These are phyloP conservation scores for Boletus nobilissimus DNA, from an alignment of 1,284 basidiomycete species.

Conservation along the genomic window DNA sequence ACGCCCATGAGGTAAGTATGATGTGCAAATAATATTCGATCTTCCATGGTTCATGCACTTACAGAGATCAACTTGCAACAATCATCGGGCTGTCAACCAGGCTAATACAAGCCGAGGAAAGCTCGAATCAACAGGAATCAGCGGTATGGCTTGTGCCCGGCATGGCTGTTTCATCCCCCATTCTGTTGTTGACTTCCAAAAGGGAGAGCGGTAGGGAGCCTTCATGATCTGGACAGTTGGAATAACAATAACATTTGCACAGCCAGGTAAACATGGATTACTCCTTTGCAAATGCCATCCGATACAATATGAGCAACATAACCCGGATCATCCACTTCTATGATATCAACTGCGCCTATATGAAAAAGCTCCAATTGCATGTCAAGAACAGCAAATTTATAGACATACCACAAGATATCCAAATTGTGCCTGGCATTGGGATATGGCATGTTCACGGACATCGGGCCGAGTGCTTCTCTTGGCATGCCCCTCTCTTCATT, in stretches of 20 bases:
- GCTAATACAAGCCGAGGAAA: neutral
- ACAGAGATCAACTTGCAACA: neutral
- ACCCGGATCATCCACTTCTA: constrained; percentile 10
- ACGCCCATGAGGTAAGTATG: too few relatives aligned
- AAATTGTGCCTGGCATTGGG: constrained; percentile 15
- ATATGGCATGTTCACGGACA: constrained; percentile 30
- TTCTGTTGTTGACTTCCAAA: neutral
- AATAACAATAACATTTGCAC: neutral
- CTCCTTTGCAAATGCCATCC: constrained; percentile 22
- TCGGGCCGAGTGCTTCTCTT: constrained; percentile 13
- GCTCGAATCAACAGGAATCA: neutral
- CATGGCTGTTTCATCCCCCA: neutral
- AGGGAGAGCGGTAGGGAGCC: too few relatives aligned
- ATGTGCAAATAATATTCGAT: neutral
- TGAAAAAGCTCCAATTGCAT: constrained; percentile 1
- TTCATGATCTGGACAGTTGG: too few relatives aligned
- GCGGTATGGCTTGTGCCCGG: neutral
- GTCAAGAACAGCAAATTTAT: too few relatives aligned
- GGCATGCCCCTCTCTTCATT: constrained; percentile 7
- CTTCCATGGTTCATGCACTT: neutral
- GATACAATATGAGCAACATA: constrained; percentile 4
- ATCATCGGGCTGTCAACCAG: neutral
- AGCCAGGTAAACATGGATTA: constrained; percentile 32
- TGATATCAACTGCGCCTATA: constrained; percentile 29
- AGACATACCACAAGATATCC: neutral